Evolutionary conservation across 768 basidiomycete species (phyloP), one percentile per base, ranked within the genome.

Genomic region (Phylloporus arenicola): DNA sequence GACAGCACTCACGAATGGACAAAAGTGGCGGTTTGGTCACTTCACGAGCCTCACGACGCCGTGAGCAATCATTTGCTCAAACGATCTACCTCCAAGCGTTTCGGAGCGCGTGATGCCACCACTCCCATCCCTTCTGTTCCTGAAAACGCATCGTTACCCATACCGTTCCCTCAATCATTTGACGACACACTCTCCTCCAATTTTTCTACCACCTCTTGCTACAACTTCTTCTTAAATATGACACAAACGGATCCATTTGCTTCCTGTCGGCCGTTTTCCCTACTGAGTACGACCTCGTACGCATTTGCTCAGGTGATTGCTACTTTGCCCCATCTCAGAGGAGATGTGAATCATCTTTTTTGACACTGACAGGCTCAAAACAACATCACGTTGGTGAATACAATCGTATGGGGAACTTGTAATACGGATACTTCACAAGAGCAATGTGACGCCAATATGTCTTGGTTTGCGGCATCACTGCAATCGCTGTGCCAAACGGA

Each of bases 401-500:
- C 71, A 9, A 71, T 89, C 44, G 61, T 92, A 7, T 88, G 87
- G 83, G 87, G 86, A 3, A 88, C 85, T 0, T 93, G 91, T 65
- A 84, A 89, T 57, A 86, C 87, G 6, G 68, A 63, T 14, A 59
- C 67, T 1, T 60, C 64, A 3, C 62, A 69, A 13, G 72, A 67
- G 20, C 75, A 83, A 52, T 93, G 90, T 57, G 57, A 68, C n/a
- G 55, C 68, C 25, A 86, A 85, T 55, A 88, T 93, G 82, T 73
- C 59, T 6, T 80, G 77, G 74, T 87, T 84, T 62, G 76, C 79
- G 2, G 60, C 66, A 1, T 56, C 68, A 29, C 64, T 90, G 14
- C 65, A 75, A 55, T 59, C 63, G 1, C 68, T 73, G 1, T 92
- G 90, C 59, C 66, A 69, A 22, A 54, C 64, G 16, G 91, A 92